Conservation (phyloP, 805 yeast species). For the Schizosaccharomyces osmophilus region DNA sequence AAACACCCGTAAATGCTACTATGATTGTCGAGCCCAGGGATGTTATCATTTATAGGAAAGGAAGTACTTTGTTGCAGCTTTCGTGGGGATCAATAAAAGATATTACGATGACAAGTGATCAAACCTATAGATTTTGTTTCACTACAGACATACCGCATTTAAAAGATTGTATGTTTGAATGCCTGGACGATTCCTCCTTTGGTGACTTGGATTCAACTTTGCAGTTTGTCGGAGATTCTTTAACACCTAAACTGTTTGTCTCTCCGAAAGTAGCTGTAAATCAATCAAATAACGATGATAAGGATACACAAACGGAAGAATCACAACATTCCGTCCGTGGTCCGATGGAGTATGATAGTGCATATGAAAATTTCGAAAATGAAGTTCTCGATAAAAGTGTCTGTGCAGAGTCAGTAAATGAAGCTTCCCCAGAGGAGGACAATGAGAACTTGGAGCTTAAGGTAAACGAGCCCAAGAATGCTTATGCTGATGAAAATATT, state of each 20-base stretch:
- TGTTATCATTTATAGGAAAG: background rate
- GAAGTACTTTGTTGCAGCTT: background rate
- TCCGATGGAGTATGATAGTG: background rate
- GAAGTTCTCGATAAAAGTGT: background rate
- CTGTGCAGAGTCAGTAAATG: background rate
- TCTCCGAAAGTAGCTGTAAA: too few species aligned
- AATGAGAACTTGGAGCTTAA: too few species aligned
- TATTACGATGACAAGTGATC: background rate
- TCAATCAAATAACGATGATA: too few species aligned
- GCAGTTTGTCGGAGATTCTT: too few species aligned
- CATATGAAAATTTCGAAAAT: background rate
- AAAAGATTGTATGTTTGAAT: background rate
- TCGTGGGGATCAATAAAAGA: background rate
- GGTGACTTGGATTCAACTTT: too few species aligned
- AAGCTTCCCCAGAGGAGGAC: too few species aligned
- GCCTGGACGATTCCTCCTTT: background rate
- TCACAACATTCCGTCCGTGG: background rate
- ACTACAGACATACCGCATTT: background rate
- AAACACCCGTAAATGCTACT: background rate
- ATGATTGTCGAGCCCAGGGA: background rate
- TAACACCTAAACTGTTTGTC: too few species aligned
- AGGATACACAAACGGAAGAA: background rate
- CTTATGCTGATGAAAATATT: too few species aligned
- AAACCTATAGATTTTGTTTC: background rate
- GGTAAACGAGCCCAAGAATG: too few species aligned